A percentile compares a stretch with the other conserved stretches of the same genome.
Evolutionary conservation across 768 basidiomycete genomes (phyloP).

Genomic region (Xerocomus spinulosus): DNA sequence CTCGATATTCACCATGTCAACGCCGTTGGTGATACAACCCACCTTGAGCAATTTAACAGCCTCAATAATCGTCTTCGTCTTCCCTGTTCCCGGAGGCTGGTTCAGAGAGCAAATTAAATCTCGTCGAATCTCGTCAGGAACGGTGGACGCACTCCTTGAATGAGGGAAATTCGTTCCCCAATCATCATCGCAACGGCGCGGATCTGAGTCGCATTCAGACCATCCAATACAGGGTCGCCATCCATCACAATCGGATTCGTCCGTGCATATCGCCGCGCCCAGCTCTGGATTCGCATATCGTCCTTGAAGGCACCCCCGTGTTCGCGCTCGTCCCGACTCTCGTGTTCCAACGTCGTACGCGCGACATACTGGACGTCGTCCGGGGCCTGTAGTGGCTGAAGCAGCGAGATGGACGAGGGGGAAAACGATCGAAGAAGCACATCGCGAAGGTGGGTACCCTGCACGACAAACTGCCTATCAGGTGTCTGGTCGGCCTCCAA

Average conservation of each 20-base stretch:
- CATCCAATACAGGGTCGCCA: conserved; percentile 67
- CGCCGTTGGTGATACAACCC: background rate
- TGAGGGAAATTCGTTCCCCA: conserved; percentile 67
- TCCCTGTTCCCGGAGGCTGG: conserved; percentile 91
- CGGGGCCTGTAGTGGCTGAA: conserved; percentile 35
- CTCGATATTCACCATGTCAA: background rate
- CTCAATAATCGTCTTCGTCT: conserved; percentile 90
- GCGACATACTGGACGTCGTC: conserved; percentile 38
- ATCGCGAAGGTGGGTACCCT: conserved; percentile 72
- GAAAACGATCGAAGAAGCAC: conserved; percentile 59
- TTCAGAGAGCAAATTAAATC: conserved; percentile 1
- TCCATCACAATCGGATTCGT: conserved; percentile 59
- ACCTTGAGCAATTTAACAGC: conserved; percentile 77
- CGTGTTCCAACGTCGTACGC: conserved; percentile 37
- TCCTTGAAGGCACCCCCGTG: conserved; percentile 54
- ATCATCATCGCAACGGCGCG: conserved; percentile 86
- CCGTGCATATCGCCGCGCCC: conserved; percentile 66
- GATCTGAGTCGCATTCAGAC: conserved; percentile 72
- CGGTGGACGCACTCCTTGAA: conserved; percentile 71
- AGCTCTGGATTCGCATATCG: conserved; percentile 75
- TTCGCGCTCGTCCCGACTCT: conserved; percentile 20
- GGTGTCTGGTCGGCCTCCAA: conserved; percentile 33
- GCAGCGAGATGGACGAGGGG: conserved; percentile 19
- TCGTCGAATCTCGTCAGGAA: background rate
- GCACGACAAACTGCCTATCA: conserved; percentile 50